phyloP scores from a whole-genome alignment of 139 green algal genomes.

The Tetradesmus obliquus region DNA sequence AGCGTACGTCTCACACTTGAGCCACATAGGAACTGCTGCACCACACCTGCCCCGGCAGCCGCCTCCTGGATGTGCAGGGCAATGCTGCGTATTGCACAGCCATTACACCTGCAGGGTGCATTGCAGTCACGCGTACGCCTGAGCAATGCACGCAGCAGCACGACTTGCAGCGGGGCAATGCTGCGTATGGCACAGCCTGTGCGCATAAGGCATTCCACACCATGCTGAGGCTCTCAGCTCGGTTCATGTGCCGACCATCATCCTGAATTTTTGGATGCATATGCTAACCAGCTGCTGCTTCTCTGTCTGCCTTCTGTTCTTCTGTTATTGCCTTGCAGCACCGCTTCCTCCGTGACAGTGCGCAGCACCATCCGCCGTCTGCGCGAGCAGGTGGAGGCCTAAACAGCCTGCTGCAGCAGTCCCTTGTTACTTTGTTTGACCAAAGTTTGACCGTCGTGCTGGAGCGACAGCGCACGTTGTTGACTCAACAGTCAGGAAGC shows the following conservation, averaged over 20 bases:
- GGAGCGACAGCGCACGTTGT: conserved; percentile 1
- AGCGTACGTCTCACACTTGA: not conserved
- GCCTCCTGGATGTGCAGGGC: not conserved
- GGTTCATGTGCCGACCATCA: too few relatives aligned
- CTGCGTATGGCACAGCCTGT: too few relatives aligned
- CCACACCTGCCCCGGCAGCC: not conserved
- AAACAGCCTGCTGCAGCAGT: conserved; percentile 43
- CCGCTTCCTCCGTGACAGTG: conserved; percentile 94
- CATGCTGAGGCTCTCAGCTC: not conserved
- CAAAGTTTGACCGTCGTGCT: not conserved
- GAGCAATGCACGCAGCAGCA: too few relatives aligned
- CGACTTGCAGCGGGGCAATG: too few relatives aligned
- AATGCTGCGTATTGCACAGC: not conserved
- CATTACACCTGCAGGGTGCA: not conserved
- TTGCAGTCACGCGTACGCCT: not conserved
- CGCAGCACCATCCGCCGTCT: conserved; percentile 98
- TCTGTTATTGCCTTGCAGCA: conserved; percentile 73
- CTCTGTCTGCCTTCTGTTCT: not conserved
- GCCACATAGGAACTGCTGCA: not conserved
- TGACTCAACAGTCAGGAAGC: not conserved
- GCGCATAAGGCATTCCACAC: not conserved
- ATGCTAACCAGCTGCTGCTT: not conserved
- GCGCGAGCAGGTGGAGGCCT: conserved; percentile 91
- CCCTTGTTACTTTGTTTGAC: not conserved
- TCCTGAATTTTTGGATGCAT: not conserved